A percentile compares a stretch with the other conserved stretches of the same genome.
These are phyloP conservation scores for Talaromyces islandicus DNA, from an alignment of 2,329 filamentous ascomycete genomes.

Conservation along the genomic window DNA sequence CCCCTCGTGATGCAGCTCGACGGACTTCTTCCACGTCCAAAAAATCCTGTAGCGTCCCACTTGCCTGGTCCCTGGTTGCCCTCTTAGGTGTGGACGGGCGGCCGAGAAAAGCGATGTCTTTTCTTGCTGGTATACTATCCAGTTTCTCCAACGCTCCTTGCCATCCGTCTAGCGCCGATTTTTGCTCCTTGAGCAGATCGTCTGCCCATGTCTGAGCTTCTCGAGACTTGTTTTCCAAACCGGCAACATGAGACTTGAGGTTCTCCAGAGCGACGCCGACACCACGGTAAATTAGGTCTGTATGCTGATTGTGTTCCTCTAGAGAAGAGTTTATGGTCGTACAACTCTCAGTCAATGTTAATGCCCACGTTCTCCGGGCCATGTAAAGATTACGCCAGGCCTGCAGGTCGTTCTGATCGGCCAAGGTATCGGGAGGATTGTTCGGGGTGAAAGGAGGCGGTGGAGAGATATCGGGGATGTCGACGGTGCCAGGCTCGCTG, in stretches of 20 bases:
- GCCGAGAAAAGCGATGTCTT: conserved; percentile 37
- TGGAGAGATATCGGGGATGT: conserved; percentile 49
- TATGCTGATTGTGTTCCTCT: conserved; percentile 46
- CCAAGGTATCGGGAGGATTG: conserved; percentile 70
- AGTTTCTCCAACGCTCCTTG: conserved; percentile 30
- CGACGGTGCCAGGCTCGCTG: conserved; percentile 36
- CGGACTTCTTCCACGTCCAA: conserved; percentile 68
- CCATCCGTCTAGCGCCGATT: conserved; percentile 39
- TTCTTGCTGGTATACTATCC: conserved; percentile 37
- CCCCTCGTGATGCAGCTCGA: conserved; percentile 63
- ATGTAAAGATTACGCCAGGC: conserved; percentile 88
- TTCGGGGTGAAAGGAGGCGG: conserved; percentile 55
- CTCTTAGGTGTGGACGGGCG: conserved; percentile 36
- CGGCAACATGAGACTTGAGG: conserved; percentile 43
- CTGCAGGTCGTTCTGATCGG: conserved; percentile 70
- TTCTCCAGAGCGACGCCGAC: conserved; percentile 83
- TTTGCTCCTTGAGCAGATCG: conserved; percentile 39
- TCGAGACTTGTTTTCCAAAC: conserved; percentile 39
- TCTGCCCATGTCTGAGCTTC: conserved; percentile 43
- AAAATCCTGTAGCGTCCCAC: conserved; percentile 65
- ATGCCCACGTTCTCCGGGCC: conserved; percentile 72
- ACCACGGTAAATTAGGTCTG: conserved; percentile 61
- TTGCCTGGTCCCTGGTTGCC: conserved; percentile 37
- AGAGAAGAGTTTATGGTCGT: conserved; percentile 57
- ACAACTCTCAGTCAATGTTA: conserved; percentile 64